Base-by-base conservation (phyloP, 805 yeast species). In the Starmerella kuoi region DNA sequence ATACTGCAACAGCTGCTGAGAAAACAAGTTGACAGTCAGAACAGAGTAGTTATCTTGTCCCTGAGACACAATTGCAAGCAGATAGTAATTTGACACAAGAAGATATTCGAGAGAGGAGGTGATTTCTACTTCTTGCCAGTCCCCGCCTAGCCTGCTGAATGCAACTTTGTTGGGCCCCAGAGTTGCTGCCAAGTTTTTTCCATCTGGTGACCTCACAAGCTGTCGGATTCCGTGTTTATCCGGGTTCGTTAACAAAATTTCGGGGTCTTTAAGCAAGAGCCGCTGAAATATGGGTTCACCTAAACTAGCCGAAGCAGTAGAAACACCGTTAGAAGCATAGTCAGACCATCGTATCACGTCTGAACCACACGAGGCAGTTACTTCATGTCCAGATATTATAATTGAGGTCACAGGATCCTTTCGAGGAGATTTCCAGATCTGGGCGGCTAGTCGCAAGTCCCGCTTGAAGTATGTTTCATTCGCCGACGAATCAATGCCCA, bases 401-500 rank as follows among this genome's bases (percentile, higher is more conserved):
- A 51, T 20, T 2, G 44, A 38, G n/a, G 48, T 45, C 12, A 61
- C 54, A 2, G 58, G 42, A 0, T 35, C 50, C 3, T 55, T 56
- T 5, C 35, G 44, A 5, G 60, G 58, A 11, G 47, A 52, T 34
- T 57, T 63, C 68, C 73, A 69, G 1, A 70, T 58, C 33, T 58
- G 64, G 39, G 68, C 62, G 4, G 69, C 51, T 24, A 60, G 59
- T 35, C 62, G 59, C 41, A 65, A 66, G n/a, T 66, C 61, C 31
- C 66, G 59, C 49, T 65, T 66, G 53, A 59, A 60, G 43, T 60
- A 66, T 44, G 70, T 73, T 38, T 64, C 68, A 3, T 67, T 56
- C 3, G 67, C 58, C 3, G 38, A 21, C 3, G 49, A 36, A 34
- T 73, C 77, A 14, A 70, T 57, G 31, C 54, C 53, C 4, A 67